Evolutionary conservation across 2,329 filamentous ascomycete species (phyloP).

Genomic region (Rutstroemia sydowiana): DNA sequence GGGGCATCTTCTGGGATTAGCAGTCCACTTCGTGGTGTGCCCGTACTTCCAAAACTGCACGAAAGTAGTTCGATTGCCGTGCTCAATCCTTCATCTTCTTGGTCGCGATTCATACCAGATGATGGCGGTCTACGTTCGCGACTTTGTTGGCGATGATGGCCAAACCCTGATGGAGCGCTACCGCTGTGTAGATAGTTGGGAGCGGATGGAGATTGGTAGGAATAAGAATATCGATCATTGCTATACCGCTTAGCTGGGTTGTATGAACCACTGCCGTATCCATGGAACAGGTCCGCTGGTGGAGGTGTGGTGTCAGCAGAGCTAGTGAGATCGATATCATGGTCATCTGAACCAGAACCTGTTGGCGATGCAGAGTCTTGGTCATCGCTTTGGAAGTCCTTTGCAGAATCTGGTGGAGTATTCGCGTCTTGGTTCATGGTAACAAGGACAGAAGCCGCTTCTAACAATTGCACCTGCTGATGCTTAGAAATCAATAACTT

Average conservation of each 20-base stretch:
- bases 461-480: slow-evolving; percentile 94
- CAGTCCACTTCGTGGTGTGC: slow-evolving; percentile 59
- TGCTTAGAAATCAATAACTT: slow-evolving; percentile 99
- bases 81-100: slow-evolving; percentile 79
- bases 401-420: slow-evolving; percentile 58
- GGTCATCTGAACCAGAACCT: slow-evolving; percentile 74
- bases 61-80: slow-evolving; percentile 85
- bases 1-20: slow-evolving; percentile 68
- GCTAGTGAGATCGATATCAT: slow-evolving; percentile 62
- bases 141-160: slow-evolving; percentile 60
- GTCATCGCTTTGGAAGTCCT: slow-evolving; percentile 65
- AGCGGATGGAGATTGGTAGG: slow-evolving; percentile 67
- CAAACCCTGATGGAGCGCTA: slow-evolving; percentile 44
- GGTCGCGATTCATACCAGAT: slow-evolving; percentile 66
- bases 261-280: slow-evolving; percentile 36
- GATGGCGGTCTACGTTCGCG: slow-evolving; percentile 71
- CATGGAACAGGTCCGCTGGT: slow-evolving; percentile 50
- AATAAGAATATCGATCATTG: slow-evolving; percentile 58
- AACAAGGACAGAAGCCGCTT: slow-evolving; percentile 92
- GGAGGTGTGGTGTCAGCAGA: slow-evolving; percentile 91
- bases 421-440: slow-evolving; percentile 68
- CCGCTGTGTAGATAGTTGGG: slow-evolving; percentile 43
- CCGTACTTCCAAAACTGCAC: slow-evolving; percentile 65
- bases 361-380: slow-evolving; percentile 75
- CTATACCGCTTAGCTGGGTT: slow-evolving; percentile 51